Conservation (phyloP, 805 yeast genomes). For the Priceomyces melissophilus region DNA sequence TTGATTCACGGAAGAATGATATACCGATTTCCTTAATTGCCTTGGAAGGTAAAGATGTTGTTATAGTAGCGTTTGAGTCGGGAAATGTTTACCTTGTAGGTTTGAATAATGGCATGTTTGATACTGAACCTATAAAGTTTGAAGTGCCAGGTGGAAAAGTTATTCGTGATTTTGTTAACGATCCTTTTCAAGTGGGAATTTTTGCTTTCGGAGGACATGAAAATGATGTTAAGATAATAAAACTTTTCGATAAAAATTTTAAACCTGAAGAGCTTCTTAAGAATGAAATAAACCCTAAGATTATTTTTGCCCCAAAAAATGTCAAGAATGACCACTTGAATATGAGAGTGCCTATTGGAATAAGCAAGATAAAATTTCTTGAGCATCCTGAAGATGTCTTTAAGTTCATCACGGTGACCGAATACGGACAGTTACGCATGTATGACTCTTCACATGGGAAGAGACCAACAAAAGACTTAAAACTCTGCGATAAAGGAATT, state of each 20-base stretch:
- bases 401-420: constrained; percentile 63
- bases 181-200: constrained; percentile 46
- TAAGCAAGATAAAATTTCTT: constrained; percentile 53
- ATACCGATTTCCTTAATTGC: constrained; percentile 31
- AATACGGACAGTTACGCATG: constrained; percentile 69
- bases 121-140: constrained; percentile 27
- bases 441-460: constrained; percentile 69
- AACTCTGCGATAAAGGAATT: constrained; percentile 54
- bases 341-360: constrained; percentile 80
- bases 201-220: constrained; percentile 89
- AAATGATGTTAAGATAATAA: constrained; percentile 56
- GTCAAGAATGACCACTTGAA: constrained; percentile 79
- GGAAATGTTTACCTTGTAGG: constrained; percentile 41
- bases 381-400: constrained; percentile 36
- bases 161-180: constrained; percentile 44
- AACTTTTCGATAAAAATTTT: constrained; percentile 28
- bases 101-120: constrained; percentile 22
- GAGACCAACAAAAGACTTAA: constrained; percentile 60
- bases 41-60: constrained; percentile 25
- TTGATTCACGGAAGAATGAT: constrained; percentile 20
- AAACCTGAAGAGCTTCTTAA: constrained; percentile 10
- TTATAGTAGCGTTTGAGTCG: constrained; percentile 45
- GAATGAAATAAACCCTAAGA: constrained; percentile 21
- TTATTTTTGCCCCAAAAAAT: constrained; percentile 70
- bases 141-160: constrained; percentile 41